Evolutionary conservation across 208 protist species (phyloP), one percentile per base, ranked within the genome.

Genomic region (Histomonas meleagridis): DNA sequence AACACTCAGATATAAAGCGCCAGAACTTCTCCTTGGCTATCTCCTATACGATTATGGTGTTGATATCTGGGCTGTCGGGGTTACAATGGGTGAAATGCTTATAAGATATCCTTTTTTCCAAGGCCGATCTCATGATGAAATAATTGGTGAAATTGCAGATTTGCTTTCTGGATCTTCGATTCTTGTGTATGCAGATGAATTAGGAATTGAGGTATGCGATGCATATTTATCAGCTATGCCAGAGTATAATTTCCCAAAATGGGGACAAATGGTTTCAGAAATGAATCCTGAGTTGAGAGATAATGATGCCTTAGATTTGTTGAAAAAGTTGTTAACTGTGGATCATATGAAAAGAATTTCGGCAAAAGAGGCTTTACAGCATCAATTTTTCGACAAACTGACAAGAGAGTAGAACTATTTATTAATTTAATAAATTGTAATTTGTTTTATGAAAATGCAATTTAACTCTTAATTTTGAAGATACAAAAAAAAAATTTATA

Each of bases 41-140:
- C 43, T 26, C 10, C 55, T 43, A 38, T 86, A 86, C 38, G 76
- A 86, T 86, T 86, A 86, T 55, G 46, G 26, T 18, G 76, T 86
- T 38, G 76, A 86, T 55, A 86, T 86, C 18, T 86, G 76, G 76
- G 76, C 76, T 38, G 76, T 40, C 18, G 76, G 76, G 38, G 55
- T 86, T 35, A 86, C 46, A 1, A 55, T 86, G 40, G n/a, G 16
- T 10, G 40, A 49, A 16, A 79, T 79, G 70, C 46, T 79, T 1
- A 7, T 46, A 32, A 35, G 49, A 86, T 12, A 46, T 5, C 76
- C 76, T 32, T 49, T 86, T 1, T 86, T 86, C 18, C n/a, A 43
- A 26, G 46, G 51, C 18, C 18, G 55, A 5, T 86, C 32, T 38
- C 43, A 86, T 2, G 46, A 86, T 21, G 70, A 79, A n/a, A 32